These are phyloP conservation scores for Cytospora paraplurivora DNA, from an alignment of 2,329 filamentous ascomycete species.

Conservation along the genomic window DNA sequence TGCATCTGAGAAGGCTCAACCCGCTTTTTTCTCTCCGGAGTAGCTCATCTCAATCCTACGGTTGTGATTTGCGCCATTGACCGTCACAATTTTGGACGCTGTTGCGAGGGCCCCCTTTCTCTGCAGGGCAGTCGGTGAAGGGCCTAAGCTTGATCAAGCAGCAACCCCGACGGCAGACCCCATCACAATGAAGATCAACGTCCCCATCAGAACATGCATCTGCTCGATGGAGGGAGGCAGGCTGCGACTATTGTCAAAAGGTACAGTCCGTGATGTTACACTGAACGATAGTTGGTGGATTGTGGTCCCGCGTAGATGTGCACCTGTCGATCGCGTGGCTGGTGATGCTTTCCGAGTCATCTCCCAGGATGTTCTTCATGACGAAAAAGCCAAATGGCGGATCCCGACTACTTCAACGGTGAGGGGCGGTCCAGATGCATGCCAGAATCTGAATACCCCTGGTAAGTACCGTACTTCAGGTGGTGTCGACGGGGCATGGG, in stretches of 20 bases:
- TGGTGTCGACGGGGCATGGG: conserved; percentile 18
- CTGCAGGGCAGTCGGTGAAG: conserved; percentile 30
- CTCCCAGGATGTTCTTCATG: conserved; percentile 1
- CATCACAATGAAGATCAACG: conserved; percentile 42
- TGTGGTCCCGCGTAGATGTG: conserved; percentile 11
- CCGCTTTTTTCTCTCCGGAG: conserved; percentile 20
- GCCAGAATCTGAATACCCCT: conserved; percentile 20
- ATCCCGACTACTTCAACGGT: conserved; percentile 17
- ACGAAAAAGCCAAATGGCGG: conserved; percentile 6
- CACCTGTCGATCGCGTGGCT: conserved; percentile 15
- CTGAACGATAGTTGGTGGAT: conserved; percentile 20
- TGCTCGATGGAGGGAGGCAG: conserved; percentile 42
- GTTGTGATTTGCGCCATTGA: conserved; percentile 21
- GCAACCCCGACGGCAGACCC: conserved; percentile 41
- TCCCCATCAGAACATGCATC: conserved; percentile 36
- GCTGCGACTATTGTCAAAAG: conserved; percentile 30
- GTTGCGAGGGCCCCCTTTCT: conserved; percentile 27
- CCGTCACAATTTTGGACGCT: conserved; percentile 26
- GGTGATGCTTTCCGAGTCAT: conserved; percentile 11
- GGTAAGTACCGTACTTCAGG: conserved; percentile 4
- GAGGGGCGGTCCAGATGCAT: conserved; percentile 24
- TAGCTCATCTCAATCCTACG: conserved; percentile 24
- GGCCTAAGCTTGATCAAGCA: conserved; percentile 42
- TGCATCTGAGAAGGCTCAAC: conserved; percentile 21
- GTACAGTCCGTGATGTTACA: conserved; percentile 25